Evolutionary conservation across 1,139 yeast species (phyloP), one percentile per base, ranked within the genome.

Genomic region (Sugiyamaella castrensis): DNA sequence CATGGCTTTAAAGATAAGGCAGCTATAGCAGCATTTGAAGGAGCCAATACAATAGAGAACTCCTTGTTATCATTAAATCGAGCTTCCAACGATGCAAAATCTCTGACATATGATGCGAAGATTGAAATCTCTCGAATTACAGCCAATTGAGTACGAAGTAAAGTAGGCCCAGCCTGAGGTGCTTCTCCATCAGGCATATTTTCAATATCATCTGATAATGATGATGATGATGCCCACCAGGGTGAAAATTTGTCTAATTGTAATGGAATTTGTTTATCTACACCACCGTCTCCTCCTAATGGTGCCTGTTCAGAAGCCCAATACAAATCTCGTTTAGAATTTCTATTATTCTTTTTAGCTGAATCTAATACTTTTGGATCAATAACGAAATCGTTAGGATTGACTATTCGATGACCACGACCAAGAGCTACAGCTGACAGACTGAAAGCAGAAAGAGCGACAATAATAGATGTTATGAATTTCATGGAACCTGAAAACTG

Each of bases 11-110:
- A 55, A 4, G 60, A 39, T 39, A 68, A 53, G 27, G 52, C 40
- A 19, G 57, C 56, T 50, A 68, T 57, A 9, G 69, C 71, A 9
- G 43, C 53, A 46, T 68, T 65, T 33, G 62, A 54, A 3, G 72
- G 72, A 6, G 72, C 72, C 50, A 68, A 56, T 15, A 68, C 59
- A 8, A 68, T 53, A 2, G 70, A 59, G 46, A 58, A 65, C 28
- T 52, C 46, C 13, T 56, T 45, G 24, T 57, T 59, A 43, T 64
- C 60, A 38, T 63, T 60, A 40, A 68, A 58, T 15, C 68, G 57
- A 28, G 50, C 36, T 28, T 58, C 57, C 39, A 64, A 48, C 19
- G 52, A 50, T 10, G 60, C 59, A 48, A 58, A 62, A 35, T 64
- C 65, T 13, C 71, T 59, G 13, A 63, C 59, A 47, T 64, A 63